These are phyloP conservation scores for Coelastrella sp. DNA, from an alignment of 139 green algal genomes.

Conservation along the genomic window DNA sequence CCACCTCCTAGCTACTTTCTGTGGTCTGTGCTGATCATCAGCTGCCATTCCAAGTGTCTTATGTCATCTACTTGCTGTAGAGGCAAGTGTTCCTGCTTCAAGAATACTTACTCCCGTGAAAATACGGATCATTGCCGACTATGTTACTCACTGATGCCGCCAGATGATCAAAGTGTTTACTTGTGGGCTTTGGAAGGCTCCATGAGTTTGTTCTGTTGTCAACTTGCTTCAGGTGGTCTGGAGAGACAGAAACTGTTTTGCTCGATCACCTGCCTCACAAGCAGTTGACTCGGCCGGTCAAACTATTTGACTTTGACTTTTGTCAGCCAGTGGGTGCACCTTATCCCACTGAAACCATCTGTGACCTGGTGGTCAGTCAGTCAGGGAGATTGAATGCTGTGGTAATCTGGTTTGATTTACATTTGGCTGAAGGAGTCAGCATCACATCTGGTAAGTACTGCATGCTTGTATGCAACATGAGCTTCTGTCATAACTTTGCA, in stretches of 20 bases:
- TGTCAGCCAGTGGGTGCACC: background rate
- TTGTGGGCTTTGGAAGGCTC: background rate
- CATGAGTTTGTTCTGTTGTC: background rate
- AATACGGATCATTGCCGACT: no score
- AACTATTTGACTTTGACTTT: slow-evolving; percentile 49
- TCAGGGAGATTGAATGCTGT: slow-evolving; percentile 82
- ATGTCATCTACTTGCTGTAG: slow-evolving; percentile 1
- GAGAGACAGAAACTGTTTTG: slow-evolving; percentile 9
- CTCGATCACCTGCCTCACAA: slow-evolving; percentile 50
- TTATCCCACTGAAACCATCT: background rate
- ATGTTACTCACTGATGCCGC: no score
- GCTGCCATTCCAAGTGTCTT: background rate
- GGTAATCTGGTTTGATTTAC: slow-evolving; percentile 89
- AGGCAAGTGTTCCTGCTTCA: no score
- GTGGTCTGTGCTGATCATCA: background rate
- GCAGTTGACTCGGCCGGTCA: slow-evolving; percentile 69
- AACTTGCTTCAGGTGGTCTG: slow-evolving; percentile 22
- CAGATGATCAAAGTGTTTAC: no score
- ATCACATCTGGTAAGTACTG: slow-evolving; percentile 46
- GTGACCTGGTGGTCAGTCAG: slow-evolving; percentile 24
- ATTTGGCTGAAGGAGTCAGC: slow-evolving; percentile 75
- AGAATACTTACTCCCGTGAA: no score
- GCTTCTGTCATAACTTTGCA: no score
- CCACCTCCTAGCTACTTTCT: background rate
- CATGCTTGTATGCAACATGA: no score